A percentile compares a stretch with the other conserved stretches of the same genome.
Evolutionary conservation across 257 asterid species (phyloP).

Genomic region (Jaltomata sinuosa): DNA sequence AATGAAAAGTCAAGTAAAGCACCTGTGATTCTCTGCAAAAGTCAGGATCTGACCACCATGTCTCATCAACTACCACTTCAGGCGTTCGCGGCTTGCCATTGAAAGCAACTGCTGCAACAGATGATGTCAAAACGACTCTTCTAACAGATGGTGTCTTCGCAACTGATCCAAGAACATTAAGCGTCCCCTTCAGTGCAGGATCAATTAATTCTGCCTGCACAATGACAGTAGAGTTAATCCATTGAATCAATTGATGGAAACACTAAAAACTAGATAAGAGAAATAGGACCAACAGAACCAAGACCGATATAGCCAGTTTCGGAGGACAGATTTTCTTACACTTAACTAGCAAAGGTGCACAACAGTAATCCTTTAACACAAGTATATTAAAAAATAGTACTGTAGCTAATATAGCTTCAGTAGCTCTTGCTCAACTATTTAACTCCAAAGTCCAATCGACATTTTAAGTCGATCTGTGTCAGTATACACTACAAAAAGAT

Average conservation of each 20-base stretch:
- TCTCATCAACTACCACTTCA: slow-evolving; percentile 58
- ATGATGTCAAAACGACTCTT: slow-evolving; percentile 69
- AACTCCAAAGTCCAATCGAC: not conserved
- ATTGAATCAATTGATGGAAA: not conserved
- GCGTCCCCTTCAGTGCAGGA: slow-evolving; percentile 80
- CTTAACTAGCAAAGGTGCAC: not conserved
- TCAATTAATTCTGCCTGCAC: slow-evolving; percentile 63
- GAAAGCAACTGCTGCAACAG: slow-evolving; percentile 61
- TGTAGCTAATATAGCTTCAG: not conserved
- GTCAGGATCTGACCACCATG: slow-evolving; percentile 63
- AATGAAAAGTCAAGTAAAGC: not conserved
- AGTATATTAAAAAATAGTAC: not conserved
- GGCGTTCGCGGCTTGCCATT: slow-evolving; percentile 59
- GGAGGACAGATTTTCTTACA: not conserved
- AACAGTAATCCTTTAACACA: not conserved
- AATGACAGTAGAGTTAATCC: not conserved
- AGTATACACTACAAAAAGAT: not conserved
- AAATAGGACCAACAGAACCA: not conserved
- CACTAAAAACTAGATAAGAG: not conserved
- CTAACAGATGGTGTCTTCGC: slow-evolving; percentile 51
- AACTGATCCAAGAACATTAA: slow-evolving; percentile 68
- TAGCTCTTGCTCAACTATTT: not conserved
- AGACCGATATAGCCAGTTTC: not conserved
- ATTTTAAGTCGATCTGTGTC: not conserved
- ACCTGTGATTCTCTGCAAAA: slow-evolving; percentile 49